These are phyloP conservation scores for Xerocomellus amylosporus DNA, from an alignment of 768 basidiomycete species.

Conservation along the genomic window DNA sequence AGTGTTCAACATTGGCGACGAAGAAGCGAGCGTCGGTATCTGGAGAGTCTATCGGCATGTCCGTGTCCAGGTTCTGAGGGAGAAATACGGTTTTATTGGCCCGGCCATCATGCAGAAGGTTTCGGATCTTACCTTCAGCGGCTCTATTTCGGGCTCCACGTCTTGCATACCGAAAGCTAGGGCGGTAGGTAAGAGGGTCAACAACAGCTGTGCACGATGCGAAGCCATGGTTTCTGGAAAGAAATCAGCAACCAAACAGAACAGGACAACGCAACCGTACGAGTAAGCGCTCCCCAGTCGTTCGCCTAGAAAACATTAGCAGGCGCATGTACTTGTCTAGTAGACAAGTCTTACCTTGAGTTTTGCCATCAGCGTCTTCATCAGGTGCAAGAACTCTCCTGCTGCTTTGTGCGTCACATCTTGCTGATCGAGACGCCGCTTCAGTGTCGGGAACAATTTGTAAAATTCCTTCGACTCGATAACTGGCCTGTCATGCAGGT, in stretches of 20 bases:
- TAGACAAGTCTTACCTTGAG: slow-evolving; percentile 43
- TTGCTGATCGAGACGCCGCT: slow-evolving; percentile 47
- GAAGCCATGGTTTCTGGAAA: slow-evolving; percentile 44
- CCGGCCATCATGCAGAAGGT: background rate
- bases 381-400: slow-evolving; percentile 50
- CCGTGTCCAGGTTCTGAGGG: slow-evolving; percentile 53
- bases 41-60: slow-evolving; percentile 34
- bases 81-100: background rate
- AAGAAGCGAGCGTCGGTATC: slow-evolving; percentile 41
- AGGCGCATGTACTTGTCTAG: background rate
- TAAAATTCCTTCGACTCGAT: slow-evolving; percentile 63
- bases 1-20: slow-evolving; percentile 16
- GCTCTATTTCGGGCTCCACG: slow-evolving; percentile 42
- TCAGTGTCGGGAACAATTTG: slow-evolving; percentile 45
- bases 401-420: slow-evolving; percentile 46
- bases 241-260: background rate
- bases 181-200: slow-evolving; percentile 43
- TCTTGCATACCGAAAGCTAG: slow-evolving; percentile 49
- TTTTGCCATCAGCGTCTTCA: slow-evolving; percentile 66
- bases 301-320: slow-evolving; percentile 41
- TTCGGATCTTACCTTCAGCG: slow-evolving; percentile 42
- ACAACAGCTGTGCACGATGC: slow-evolving; percentile 43
- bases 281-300: slow-evolving; percentile 61
- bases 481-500: slow-evolving; percentile 38
- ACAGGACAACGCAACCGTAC: slow-evolving; percentile 32